These are phyloP conservation scores for Garcia nutans DNA, from an alignment of 345 rosid genomes.

Conservation along the genomic window DNA sequence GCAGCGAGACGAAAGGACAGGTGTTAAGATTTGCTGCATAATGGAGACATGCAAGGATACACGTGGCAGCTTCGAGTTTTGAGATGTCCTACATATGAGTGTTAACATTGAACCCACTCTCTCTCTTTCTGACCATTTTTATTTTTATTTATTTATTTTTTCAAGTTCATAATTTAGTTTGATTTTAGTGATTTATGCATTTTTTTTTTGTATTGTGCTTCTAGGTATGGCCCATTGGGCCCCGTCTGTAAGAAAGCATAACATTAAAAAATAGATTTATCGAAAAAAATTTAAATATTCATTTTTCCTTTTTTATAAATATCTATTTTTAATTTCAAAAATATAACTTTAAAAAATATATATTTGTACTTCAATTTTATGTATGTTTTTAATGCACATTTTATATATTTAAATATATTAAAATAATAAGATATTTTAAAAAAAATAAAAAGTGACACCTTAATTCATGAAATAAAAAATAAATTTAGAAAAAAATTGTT, in stretches of 20 bases:
- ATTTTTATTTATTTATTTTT: neutral
- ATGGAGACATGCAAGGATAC: constrained; percentile 29
- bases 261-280: no score
- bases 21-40: constrained; percentile 8
- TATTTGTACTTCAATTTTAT: no score
- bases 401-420: no score
- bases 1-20: constrained; percentile 10
- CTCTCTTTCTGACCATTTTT: neutral
- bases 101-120: neutral
- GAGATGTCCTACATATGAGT: constrained; percentile 16
- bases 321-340: no score
- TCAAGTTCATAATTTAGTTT: neutral
- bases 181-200: neutral
- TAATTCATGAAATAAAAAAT: no score
- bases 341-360: no score
- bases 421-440: no score
- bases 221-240: neutral
- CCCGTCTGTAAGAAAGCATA: neutral
- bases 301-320: no score
- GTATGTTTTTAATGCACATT: no score
- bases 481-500: no score
- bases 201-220: neutral
- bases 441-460: no score
- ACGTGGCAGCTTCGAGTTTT: constrained; percentile 26
- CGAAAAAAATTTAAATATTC: no score